Percentiles rank a stretch among this genome's conserved stretches.
These are phyloP conservation scores for Acacia melanoxylon DNA, from an alignment of 306 rosid species.

Conservation along the genomic window DNA sequence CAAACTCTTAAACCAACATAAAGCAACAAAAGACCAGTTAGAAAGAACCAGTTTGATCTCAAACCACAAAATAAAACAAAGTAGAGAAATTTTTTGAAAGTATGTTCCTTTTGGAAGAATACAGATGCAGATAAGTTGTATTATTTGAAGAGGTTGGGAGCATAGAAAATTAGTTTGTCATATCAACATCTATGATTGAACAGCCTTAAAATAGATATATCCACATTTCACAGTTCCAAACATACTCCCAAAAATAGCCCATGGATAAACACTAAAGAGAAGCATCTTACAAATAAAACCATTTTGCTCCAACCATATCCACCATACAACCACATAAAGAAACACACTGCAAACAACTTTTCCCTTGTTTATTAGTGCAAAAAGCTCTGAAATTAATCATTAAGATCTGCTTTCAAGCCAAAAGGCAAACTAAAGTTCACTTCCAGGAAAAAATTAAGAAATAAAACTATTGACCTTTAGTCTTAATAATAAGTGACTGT, in stretches of 20 bases:
- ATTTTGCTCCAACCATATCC: neutral
- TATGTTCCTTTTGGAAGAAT: neutral
- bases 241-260: neutral
- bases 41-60: neutral
- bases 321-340: neutral
- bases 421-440: neutral
- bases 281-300: neutral
- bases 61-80: neutral
- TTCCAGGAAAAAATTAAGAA: neutral
- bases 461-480: neutral
- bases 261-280: neutral
- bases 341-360: neutral
- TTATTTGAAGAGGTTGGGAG: neutral
- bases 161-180: neutral
- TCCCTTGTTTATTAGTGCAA: neutral
- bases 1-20: conserved; percentile 23
- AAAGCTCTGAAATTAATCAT: neutral
- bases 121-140: neutral
- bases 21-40: conserved; percentile 20
- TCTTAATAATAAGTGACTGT: neutral
- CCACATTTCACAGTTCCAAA: neutral
- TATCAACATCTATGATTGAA: neutral
- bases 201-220: neutral
- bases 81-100: neutral
- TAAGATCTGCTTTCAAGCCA: neutral